Evolutionary conservation across 163 green algal species (phyloP).

Genomic region (Chlamydomonas reinhardtii): DNA sequence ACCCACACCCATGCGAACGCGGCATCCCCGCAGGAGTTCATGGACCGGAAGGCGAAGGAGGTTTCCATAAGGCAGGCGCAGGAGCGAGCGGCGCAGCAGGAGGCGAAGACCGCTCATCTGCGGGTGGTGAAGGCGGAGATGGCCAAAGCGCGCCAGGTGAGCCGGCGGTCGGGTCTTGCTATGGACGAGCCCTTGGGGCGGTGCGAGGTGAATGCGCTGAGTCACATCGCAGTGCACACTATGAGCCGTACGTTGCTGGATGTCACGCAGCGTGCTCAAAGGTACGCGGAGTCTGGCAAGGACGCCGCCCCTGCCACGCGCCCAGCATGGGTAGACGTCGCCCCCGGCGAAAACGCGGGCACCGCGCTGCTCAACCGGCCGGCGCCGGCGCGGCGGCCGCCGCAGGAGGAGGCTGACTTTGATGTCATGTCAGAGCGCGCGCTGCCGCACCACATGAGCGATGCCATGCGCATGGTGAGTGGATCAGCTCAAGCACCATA

Average conservation of each 20-base stretch:
- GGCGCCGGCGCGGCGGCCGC: background rate
- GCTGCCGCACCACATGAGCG: constrained; percentile 31
- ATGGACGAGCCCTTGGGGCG: no score
- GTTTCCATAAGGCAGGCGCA: constrained; percentile 7
- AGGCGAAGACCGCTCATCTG: constrained; percentile 13
- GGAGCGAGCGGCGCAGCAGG: constrained; percentile 4
- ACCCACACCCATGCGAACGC: no score
- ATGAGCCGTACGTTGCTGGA: no score
- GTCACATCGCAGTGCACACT: no score
- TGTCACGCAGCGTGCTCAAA: constrained; percentile 21
- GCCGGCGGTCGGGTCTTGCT: background rate
- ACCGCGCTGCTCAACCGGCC: background rate
- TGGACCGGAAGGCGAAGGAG: constrained; percentile 30
- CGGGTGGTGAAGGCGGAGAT: constrained; percentile 34
- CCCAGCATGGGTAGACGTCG: constrained; percentile 38
- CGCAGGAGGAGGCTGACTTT: background rate
- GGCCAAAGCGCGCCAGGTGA: constrained; percentile 29
- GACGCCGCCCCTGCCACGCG: background rate
- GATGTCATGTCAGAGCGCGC: constrained; percentile 13
- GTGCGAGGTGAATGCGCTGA: no score
- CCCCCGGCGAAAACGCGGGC: background rate
- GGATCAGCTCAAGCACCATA: no score
- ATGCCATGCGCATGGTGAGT: constrained; percentile 40
- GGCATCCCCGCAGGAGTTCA: constrained; percentile 11
- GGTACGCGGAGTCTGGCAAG: constrained; percentile 21